Evolutionary conservation across 148 eudicot genomes (phyloP), one percentile per base, ranked within the genome.

Genomic region (Camellia granthamiana): DNA sequence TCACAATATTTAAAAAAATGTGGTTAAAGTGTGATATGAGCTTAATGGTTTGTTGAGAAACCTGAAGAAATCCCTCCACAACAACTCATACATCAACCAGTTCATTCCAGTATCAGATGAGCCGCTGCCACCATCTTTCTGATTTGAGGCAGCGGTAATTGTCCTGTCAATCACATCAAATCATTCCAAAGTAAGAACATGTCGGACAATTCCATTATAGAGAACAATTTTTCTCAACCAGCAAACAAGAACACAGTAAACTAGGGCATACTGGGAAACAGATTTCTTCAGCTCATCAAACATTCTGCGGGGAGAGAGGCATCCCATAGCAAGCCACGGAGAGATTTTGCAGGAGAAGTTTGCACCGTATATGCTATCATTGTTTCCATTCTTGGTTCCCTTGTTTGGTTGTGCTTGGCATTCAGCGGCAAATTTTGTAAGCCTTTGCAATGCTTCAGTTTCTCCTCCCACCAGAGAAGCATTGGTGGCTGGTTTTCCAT

Each of bases 51-150:
- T 78, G 51, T 19, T 58, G n/a, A 77, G 77, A 81, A 56, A 91
- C 98, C 97, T 91, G 92, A 95, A 93, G 84, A 95, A 95, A 83
- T 95, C 97, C 93, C 98, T 92, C 97, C 98, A 93, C 84, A 95
- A 71, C 38, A 95, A 87, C 82, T 95, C 98, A 80, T 91, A 93
- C 91, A 93, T 90, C 82, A 93, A 78, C 98, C 98, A 95, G 88
- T 91, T 95, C 92, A 89, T 87, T 73, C 98, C 89, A 74, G 82
- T 77, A 79, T 80, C 88, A 66, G 82, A 64, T 74, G 84, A 49
- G 38, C 88, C 91, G 76, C 86, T 85, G 58, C 89, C 94, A 75
- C 90, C 93, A 75, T 91, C 89, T 83, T 89, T 91, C 83, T 83
- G 83, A 76, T 87, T 88, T 43, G 90, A 87, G 52, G 86, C 81